These are phyloP conservation scores for Polymyxa betae DNA, from an alignment of 208 protist species.

Conservation along the genomic window DNA sequence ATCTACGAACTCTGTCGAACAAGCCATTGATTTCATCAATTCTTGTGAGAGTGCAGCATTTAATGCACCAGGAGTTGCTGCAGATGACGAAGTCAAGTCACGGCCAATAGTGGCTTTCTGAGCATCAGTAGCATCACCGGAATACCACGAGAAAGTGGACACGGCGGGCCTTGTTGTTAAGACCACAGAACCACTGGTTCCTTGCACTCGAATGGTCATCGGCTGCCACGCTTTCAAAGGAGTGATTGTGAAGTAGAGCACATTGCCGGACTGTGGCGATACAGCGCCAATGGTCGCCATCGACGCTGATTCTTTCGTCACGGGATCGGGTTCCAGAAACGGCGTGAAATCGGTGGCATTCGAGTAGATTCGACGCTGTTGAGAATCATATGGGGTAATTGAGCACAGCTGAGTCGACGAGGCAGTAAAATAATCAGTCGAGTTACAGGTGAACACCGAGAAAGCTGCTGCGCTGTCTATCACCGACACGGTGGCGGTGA, in stretches of 20 bases:
- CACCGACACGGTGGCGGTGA: background rate
- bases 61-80: background rate
- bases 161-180: background rate
- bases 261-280: background rate
- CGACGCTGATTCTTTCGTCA: background rate
- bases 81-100: background rate
- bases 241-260: conserved; percentile 5
- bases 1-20: background rate
- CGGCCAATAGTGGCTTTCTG: background rate
- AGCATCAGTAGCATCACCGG: background rate
- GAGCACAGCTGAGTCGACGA: background rate
- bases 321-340: background rate
- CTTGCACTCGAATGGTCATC: background rate
- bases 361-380: background rate
- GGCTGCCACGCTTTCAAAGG: background rate
- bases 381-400: background rate
- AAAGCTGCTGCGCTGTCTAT: background rate
- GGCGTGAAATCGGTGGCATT: background rate
- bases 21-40: background rate
- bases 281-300: background rate
- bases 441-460: background rate
- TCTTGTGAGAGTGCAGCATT: background rate
- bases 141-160: background rate
- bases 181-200: background rate
- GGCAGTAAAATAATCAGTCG: background rate